Evolutionary conservation across 2,329 filamentous ascomycete genomes (phyloP), one percentile per base, ranked within the genome.

Genomic region (Sphaerulina vaccinii): DNA sequence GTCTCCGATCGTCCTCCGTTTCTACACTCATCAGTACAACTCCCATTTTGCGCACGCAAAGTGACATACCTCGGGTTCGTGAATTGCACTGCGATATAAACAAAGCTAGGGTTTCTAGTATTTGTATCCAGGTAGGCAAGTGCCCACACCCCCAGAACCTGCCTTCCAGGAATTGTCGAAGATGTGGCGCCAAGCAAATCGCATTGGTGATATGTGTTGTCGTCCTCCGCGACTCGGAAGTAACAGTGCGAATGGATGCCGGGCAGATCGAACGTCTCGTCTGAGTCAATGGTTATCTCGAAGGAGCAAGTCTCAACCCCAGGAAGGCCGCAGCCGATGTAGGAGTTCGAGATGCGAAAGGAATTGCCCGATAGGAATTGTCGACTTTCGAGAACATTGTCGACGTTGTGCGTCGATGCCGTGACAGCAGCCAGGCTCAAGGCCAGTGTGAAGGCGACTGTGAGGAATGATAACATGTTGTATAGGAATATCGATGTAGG

Each of bases 221-320:
- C 16, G 16, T 21, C 1, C 8, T 21, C 5, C 21, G 16, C 16
- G 18, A 39, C 37, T 38, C 19, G 36, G 16, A 8, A 35, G 27
- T 10, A 39, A 22, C 45, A 48, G 13, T 32, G 45, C 7, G 35
- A 33, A 11, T 18, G 19, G 11, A 48, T 39, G 4, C 45, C 45
- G n/a, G 45, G 45, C 6, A 48, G 11, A 13, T 48, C 35, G 21
- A 7, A 15, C 3, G 35, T 29, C 29, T 40, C 45, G n/a, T 41
- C 19, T 15, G 22, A 22, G 3, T 33, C 16, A 22, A 49, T 29
- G 36, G 40, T 23, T 21, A 49, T 40, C 13, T 40, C 15, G 24
- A 40, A 49, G 19, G 36, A 35, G 16, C 45, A 49, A n/a, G 29
- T 39, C 18, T 49, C 23, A n/a, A n/a, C n/a, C n/a, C n/a, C n/a